A percentile compares a stretch with the other conserved stretches of the same genome.
phyloP scores from a whole-genome alignment of 768 basidiomycete species.

The Postia placenta region DNA sequence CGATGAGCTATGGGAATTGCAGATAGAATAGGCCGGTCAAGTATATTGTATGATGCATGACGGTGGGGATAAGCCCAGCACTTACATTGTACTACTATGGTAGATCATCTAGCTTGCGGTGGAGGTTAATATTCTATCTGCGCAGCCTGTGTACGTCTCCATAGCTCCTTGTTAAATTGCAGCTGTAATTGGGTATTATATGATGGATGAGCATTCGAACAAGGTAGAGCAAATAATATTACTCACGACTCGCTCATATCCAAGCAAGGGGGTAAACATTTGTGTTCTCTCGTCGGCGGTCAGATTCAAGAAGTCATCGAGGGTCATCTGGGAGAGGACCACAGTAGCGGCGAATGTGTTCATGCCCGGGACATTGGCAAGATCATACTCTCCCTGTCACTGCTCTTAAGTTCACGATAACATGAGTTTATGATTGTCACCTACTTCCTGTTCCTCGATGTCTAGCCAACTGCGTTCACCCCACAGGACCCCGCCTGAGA shows the following conservation, averaged over 20 bases:
- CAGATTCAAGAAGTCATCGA: slow-evolving; percentile 52
- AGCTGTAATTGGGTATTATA: slow-evolving; percentile 21
- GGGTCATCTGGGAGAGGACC: slow-evolving; percentile 46
- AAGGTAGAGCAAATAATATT: background rate
- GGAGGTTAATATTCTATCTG: slow-evolving; percentile 19
- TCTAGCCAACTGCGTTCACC: slow-evolving; percentile 58
- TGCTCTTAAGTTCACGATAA: too few relatives aligned
- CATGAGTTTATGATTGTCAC: background rate
- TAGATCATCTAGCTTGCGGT: slow-evolving; percentile 5
- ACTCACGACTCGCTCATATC: slow-evolving; percentile 48
- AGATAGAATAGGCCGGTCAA: slow-evolving; percentile 21
- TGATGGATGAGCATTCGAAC: slow-evolving; percentile 1
- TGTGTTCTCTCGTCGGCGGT: slow-evolving; percentile 40
- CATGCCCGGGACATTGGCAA: slow-evolving; percentile 55
- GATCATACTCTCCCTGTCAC: slow-evolving; percentile 58
- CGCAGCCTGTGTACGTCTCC: slow-evolving; percentile 28
- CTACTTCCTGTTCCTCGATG: slow-evolving; percentile 47
- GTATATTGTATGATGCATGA: too few relatives aligned
- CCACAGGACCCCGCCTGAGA: slow-evolving; percentile 45
- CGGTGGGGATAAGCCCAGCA: too few relatives aligned
- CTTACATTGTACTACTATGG: too few relatives aligned
- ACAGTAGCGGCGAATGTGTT: slow-evolving; percentile 66
- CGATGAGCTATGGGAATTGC: slow-evolving; percentile 35
- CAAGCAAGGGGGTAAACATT: slow-evolving; percentile 42
- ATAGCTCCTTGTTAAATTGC: slow-evolving; percentile 31